Evolutionary conservation across 1,139 yeast genomes (phyloP).

Genomic region (Geotrichum carabidarum): DNA sequence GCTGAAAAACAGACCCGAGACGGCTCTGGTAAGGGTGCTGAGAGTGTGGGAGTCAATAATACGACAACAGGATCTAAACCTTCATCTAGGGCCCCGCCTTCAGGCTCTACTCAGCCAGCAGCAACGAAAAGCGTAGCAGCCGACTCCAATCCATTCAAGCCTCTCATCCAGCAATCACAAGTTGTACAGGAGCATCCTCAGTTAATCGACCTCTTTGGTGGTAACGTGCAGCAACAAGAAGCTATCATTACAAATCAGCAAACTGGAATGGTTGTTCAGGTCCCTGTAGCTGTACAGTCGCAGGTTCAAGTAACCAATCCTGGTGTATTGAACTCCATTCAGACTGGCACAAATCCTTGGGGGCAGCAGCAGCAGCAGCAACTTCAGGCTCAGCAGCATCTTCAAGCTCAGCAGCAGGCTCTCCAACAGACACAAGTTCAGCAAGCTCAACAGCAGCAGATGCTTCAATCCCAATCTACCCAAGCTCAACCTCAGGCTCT

Average conservation of each 20-base stretch:
- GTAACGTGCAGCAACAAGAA: conserved; percentile 24
- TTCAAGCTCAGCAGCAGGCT: conserved; percentile 13
- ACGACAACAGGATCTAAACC: conserved; percentile 1
- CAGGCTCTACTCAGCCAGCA: conserved; percentile 12
- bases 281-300: conserved; percentile 21
- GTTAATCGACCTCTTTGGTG: conserved; percentile 25
- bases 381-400: conserved; percentile 1
- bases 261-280: neutral
- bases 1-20: conserved; percentile 51
- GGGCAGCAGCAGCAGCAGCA: conserved; percentile 13
- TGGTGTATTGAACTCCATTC: conserved; percentile 7
- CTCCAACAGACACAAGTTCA: conserved; percentile 20
- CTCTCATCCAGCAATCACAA: conserved; percentile 15
- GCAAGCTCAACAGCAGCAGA: neutral
- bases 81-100: conserved; percentile 28
- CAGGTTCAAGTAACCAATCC: conserved; percentile 21
- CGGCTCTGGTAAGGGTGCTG: conserved; percentile 20
- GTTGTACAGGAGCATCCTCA: conserved; percentile 21
- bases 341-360: conserved; percentile 19
- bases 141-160: conserved; percentile 25
- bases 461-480: neutral
- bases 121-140: conserved; percentile 30
- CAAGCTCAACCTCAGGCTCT: conserved; percentile 4
- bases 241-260: conserved; percentile 18
- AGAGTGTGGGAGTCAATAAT: conserved; percentile 4